phyloP scores from a whole-genome alignment of 805 yeast species.

The Kluyveromyces starmeri region DNA sequence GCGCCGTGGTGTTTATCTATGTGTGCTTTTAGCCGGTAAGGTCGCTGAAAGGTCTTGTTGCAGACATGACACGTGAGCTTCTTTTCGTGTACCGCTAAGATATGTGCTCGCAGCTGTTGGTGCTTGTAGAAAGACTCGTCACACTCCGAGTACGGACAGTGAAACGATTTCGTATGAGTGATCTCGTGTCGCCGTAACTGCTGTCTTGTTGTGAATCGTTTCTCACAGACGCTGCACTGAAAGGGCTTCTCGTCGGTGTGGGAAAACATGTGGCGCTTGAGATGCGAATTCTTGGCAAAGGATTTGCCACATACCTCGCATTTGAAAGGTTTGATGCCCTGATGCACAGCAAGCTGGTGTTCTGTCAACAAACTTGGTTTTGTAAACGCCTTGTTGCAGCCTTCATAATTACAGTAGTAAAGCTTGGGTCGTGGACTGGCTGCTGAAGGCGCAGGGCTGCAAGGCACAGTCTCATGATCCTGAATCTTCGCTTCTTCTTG shows the following conservation, averaged over 20 bases:
- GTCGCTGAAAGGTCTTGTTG: conserved; percentile 53
- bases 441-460: no score
- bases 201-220: conserved; percentile 73
- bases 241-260: conserved; percentile 63
- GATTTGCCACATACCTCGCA: conserved; percentile 59
- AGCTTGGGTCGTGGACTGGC: conserved; percentile 57
- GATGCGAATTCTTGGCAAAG: conserved; percentile 72
- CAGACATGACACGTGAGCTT: conserved; percentile 53
- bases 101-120: conserved; percentile 67
- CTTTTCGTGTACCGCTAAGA: conserved; percentile 49
- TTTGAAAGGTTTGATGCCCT: conserved; percentile 65
- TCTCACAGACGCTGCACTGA: conserved; percentile 65
- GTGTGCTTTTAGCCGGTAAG: conserved; percentile 59
- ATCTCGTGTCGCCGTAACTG: conserved; percentile 76
- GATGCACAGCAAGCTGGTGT: conserved; percentile 63
- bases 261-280: conserved; percentile 61
- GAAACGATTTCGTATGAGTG: conserved; percentile 63
- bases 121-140: conserved; percentile 60
- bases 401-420: conserved; percentile 53
- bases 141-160: conserved; percentile 57
- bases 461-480: no score
- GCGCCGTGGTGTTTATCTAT: conserved; percentile 55
- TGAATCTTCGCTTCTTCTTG: no score
- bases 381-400: conserved; percentile 68
- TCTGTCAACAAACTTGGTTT: conserved; percentile 79